A percentile compares a stretch with the other conserved stretches of the same genome.
phyloP scores from a whole-genome alignment of 2,329 filamentous ascomycete species.

The Talaromyces sp. region DNA sequence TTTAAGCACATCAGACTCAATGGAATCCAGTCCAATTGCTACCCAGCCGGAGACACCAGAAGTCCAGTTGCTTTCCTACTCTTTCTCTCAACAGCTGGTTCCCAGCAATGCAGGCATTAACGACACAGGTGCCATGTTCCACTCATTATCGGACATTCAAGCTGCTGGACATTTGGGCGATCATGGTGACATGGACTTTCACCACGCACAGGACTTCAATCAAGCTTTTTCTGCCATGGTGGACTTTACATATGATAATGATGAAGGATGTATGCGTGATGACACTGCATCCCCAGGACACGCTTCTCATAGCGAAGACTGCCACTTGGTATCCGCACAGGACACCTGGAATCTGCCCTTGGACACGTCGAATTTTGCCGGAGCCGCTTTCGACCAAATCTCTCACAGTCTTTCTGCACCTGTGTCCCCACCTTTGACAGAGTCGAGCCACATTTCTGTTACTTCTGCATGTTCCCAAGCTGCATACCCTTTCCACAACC shows the following conservation, averaged over 20 bases:
- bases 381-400: constrained; percentile 30
- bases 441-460: constrained; percentile 35
- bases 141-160: constrained; percentile 32
- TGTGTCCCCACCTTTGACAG: constrained; percentile 37
- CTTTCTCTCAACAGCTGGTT: constrained; percentile 36
- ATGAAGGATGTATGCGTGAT: constrained; percentile 32
- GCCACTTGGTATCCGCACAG: constrained; percentile 21
- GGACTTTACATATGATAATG: constrained; percentile 37
- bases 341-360: constrained; percentile 31
- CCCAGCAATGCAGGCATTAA: constrained; percentile 29
- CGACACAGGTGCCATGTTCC: constrained; percentile 31
- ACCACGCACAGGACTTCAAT: constrained; percentile 29
- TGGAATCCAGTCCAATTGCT: constrained; percentile 31
- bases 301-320: constrained; percentile 32
- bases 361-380: constrained; percentile 27
- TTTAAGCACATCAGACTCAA: constrained; percentile 32
- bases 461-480: constrained; percentile 33
- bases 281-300: constrained; percentile 32
- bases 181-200: constrained; percentile 31
- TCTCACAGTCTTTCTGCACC: constrained; percentile 32
- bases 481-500: constrained; percentile 31
- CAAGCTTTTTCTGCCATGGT: constrained; percentile 32
- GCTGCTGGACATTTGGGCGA: constrained; percentile 31
- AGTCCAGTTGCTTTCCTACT: constrained; percentile 38
- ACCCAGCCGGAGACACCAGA: constrained; percentile 34